These are phyloP conservation scores for Cryptomeria japonica DNA, from an alignment of 75 land plant species.

Conservation along the genomic window DNA sequence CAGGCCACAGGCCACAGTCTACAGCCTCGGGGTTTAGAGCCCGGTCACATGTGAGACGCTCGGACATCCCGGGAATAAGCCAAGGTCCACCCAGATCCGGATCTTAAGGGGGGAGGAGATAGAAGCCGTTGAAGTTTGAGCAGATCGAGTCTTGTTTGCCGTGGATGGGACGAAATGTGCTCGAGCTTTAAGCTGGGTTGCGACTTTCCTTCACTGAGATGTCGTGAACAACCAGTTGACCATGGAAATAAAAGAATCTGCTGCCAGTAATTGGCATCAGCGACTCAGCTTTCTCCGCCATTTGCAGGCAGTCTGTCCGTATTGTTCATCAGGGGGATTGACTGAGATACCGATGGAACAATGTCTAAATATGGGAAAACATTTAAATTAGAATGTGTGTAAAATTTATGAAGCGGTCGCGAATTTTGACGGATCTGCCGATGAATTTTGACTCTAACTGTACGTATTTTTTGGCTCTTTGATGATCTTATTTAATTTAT, in stretches of 20 bases:
- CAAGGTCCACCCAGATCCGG: not conserved
- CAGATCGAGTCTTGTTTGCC: not conserved
- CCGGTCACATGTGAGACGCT: not conserved
- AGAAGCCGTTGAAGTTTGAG: not conserved
- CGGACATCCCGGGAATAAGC: not conserved
- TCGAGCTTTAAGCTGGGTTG: not conserved
- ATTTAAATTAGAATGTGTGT: too few species aligned
- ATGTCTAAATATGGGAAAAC: not conserved
- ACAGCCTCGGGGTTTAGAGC: not conserved
- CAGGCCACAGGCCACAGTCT: too few species aligned
- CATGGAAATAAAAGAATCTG: not conserved
- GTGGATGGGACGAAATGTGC: not conserved
- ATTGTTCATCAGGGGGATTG: not conserved
- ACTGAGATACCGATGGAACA: not conserved
- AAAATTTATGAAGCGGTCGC: not conserved
- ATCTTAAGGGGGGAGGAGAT: not conserved
- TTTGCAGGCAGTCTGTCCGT: not conserved
- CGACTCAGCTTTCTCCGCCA: not conserved
- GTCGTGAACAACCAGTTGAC: slow-evolving; percentile 1
- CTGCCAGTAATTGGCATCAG: not conserved
- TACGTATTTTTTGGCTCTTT: not conserved
- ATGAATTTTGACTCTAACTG: not conserved
- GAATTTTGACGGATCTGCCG: not conserved
- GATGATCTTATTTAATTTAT: not conserved
- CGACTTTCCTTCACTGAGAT: not conserved